Evolutionary conservation across 257 asterid genomes (phyloP).

Genomic region (Datura wrightii): DNA sequence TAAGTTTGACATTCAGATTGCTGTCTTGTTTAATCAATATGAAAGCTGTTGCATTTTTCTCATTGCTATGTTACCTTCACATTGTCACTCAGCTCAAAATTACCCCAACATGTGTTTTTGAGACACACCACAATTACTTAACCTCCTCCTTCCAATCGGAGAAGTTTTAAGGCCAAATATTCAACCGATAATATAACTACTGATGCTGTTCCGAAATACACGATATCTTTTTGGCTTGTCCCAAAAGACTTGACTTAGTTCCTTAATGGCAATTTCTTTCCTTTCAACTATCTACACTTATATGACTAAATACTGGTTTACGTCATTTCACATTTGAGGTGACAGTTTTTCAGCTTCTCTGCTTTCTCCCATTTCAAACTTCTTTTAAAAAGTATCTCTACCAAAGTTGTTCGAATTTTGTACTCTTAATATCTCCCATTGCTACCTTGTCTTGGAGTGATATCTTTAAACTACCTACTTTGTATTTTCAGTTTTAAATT

Average conservation of each 20-base stretch:
- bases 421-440: background rate
- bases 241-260: background rate
- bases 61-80: conserved; percentile 10
- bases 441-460: conserved; percentile 18
- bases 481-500: background rate
- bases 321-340: background rate
- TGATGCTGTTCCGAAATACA: background rate
- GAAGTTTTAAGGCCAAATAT: background rate
- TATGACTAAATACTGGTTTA: background rate
- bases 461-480: background rate
- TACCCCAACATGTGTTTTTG: background rate
- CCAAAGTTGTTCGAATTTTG: background rate
- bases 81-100: background rate
- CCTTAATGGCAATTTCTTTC: background rate
- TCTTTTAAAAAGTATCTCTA: background rate
- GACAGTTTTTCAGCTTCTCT: conserved; percentile 21
- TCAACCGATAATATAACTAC: conserved; percentile 2
- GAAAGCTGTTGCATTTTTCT: background rate
- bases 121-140: conserved; percentile 9
- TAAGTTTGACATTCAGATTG: background rate
- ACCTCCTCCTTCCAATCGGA: background rate
- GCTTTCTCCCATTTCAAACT: background rate
- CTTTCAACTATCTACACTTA: background rate
- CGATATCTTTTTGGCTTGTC: background rate
- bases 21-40: conserved; percentile 8